Conservation (phyloP, 2,329 filamentous ascomycete species). For the Claviceps sp. region DNA sequence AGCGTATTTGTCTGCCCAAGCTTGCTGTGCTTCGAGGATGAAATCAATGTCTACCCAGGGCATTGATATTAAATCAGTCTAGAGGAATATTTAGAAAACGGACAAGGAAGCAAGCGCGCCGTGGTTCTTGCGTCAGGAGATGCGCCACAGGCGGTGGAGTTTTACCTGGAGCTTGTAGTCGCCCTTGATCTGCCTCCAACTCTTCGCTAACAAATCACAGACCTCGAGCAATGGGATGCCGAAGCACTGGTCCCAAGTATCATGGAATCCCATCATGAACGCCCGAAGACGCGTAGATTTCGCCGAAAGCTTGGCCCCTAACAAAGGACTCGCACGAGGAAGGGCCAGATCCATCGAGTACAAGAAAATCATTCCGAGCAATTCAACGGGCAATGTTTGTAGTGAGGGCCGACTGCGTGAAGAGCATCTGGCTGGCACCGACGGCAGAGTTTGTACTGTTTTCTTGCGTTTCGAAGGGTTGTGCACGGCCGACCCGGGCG, state of each 20-base stretch:
- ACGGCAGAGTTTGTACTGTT: slow-evolving; percentile 16
- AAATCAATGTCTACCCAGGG: slow-evolving; percentile 32
- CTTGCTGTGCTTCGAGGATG: slow-evolving; percentile 33
- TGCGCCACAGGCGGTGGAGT: slow-evolving; percentile 5
- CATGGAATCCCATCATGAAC: slow-evolving; percentile 22
- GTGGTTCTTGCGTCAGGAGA: background rate
- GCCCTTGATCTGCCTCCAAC: slow-evolving; percentile 12
- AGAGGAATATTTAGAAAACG: background rate
- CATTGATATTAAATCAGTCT: slow-evolving; percentile 31
- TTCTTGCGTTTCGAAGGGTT: slow-evolving; percentile 9
- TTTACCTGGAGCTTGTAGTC: slow-evolving; percentile 31
- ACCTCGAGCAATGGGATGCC: slow-evolving; percentile 8
- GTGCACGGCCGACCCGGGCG: slow-evolving; percentile 4
- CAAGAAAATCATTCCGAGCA: slow-evolving; percentile 39
- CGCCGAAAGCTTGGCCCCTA: slow-evolving; percentile 33
- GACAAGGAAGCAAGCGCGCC: background rate
- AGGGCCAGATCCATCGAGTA: slow-evolving; percentile 35
- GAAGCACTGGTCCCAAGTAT: slow-evolving; percentile 26
- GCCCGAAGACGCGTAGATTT: slow-evolving; percentile 23
- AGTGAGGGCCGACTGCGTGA: slow-evolving; percentile 14
- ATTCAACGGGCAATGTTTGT: slow-evolving; percentile 33
- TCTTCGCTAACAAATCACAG: background rate
- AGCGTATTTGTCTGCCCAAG: slow-evolving; percentile 29
- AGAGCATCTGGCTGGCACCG: slow-evolving; percentile 17
- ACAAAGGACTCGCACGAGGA: slow-evolving; percentile 26